Evolutionary conservation across 768 basidiomycete genomes (phyloP).

Genomic region (Boletus rubescentipes): DNA sequence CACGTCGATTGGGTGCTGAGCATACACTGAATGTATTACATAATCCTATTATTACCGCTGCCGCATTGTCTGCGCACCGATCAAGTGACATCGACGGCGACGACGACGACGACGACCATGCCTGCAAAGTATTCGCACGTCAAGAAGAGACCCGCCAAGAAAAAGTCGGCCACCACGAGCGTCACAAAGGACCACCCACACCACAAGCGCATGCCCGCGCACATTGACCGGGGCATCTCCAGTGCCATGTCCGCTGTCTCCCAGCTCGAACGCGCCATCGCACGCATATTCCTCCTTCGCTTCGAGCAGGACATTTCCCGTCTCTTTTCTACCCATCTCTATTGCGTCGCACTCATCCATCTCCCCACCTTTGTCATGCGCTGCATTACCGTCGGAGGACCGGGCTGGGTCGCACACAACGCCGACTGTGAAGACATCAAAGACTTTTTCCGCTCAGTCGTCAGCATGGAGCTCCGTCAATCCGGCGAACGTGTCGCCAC

Average conservation of each 20-base stretch:
- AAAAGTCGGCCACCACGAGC: constrained; percentile 37
- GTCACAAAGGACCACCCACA: constrained; percentile 32
- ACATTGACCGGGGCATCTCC: constrained; percentile 53
- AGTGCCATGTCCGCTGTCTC: constrained; percentile 62
- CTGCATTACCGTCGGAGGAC: constrained; percentile 58
- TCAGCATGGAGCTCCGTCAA: constrained; percentile 77
- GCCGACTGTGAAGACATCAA: constrained; percentile 69
- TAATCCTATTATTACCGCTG: constrained; percentile 8
- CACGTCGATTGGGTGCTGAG: constrained; percentile 43
- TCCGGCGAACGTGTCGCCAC: constrained; percentile 77
- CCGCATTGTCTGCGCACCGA: constrained; percentile 19
- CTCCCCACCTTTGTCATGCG: constrained; percentile 69
- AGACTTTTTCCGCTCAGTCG: constrained; percentile 67
- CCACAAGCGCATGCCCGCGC: constrained; percentile 41
- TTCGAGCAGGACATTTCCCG: constrained; percentile 76
- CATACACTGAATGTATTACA: constrained; percentile 15
- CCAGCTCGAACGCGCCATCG: constrained; percentile 65
- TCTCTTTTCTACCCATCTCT: constrained; percentile 68
- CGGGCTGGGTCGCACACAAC: constrained; percentile 68
- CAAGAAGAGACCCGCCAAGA: constrained; percentile 60
- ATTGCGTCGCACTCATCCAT: constrained; percentile 61
- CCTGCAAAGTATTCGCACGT: constrained; percentile 74
- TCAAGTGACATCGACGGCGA: constrained; percentile 26
- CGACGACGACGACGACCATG: constrained; percentile 38
- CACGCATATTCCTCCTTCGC: constrained; percentile 63